These are phyloP conservation scores for Xylariaceae sp. DNA, from an alignment of 2,329 filamentous ascomycete genomes.

Conservation along the genomic window DNA sequence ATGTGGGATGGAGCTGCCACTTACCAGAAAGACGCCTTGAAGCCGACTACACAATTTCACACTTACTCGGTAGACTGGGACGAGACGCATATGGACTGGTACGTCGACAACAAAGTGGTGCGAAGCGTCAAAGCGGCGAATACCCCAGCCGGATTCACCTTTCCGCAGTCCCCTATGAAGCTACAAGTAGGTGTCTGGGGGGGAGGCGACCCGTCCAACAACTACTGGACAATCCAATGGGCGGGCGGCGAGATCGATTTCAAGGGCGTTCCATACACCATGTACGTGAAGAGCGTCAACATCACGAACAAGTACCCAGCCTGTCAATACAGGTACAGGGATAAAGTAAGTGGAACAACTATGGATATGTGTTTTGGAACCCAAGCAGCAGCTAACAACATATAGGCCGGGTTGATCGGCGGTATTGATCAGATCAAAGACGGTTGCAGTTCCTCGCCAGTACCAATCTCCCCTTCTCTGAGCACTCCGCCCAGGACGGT, in stretches of 20 bases:
- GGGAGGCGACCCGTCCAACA: slow-evolving; percentile 27
- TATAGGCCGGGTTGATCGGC: slow-evolving; percentile 22
- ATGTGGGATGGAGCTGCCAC: slow-evolving; percentile 28
- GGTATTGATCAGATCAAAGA: no score
- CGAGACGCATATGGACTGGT: slow-evolving; percentile 26
- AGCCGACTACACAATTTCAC: slow-evolving; percentile 28
- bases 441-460: slow-evolving; percentile 17
- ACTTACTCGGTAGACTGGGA: slow-evolving; percentile 33
- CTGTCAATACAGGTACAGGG: slow-evolving; percentile 27
- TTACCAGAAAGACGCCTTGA: slow-evolving; percentile 25
- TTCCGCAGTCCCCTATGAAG: slow-evolving; percentile 30
- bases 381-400: slow-evolving; percentile 12
- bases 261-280: slow-evolving; percentile 25
- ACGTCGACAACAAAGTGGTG: slow-evolving; percentile 26
- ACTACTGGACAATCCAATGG: slow-evolving; percentile 28
- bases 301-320: slow-evolving; percentile 32
- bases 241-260: slow-evolving; percentile 29
- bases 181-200: slow-evolving; percentile 30
- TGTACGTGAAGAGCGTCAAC: slow-evolving; percentile 29
- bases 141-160: slow-evolving; percentile 22
- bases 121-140: slow-evolving; percentile 23
- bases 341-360: slow-evolving; percentile 23
- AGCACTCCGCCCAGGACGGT: slow-evolving; percentile 9
- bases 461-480: slow-evolving; percentile 2
- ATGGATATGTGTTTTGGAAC: no score